Evolutionary conservation across 495 filamentous ascomycete species (phyloP).

Genomic region (Penicillium crystallinum): DNA sequence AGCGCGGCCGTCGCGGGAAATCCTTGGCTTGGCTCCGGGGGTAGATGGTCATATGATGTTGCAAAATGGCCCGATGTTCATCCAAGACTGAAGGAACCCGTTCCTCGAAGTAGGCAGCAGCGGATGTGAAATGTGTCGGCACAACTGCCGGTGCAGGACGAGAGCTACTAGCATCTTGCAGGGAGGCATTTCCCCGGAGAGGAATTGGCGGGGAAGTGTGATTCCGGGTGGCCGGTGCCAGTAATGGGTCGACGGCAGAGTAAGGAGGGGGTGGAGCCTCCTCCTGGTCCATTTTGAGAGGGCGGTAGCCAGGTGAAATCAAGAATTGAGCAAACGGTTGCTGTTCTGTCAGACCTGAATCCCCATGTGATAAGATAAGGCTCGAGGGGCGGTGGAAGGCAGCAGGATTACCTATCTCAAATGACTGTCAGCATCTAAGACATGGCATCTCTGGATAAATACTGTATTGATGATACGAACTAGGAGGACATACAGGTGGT

Average conservation of each 20-base stretch:
- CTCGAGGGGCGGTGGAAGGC: constrained; percentile 13
- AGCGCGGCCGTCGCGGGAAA: constrained; percentile 42
- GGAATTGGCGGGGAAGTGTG: constrained; percentile 11
- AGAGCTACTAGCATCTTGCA: constrained; percentile 16
- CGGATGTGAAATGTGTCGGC: constrained; percentile 39
- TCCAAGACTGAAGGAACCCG: constrained; percentile 28
- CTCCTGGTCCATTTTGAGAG: constrained; percentile 33
- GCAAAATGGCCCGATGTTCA: constrained; percentile 21
- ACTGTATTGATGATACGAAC: neutral
- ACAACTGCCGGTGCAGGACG: constrained; percentile 8
- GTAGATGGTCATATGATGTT: constrained; percentile 42
- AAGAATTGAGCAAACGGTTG: neutral
- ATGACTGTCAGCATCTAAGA: neutral
- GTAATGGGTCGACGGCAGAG: constrained; percentile 40
- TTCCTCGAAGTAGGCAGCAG: constrained; percentile 42
- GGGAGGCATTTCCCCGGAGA: constrained; percentile 16
- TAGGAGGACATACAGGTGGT: too few species aligned
- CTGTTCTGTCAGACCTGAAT: constrained; percentile 16
- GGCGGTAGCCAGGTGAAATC: neutral
- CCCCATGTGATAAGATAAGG: constrained; percentile 22
- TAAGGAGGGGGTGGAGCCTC: constrained; percentile 45
- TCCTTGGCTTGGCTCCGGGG: constrained; percentile 43
- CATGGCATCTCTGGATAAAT: neutral
- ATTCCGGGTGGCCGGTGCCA: constrained; percentile 19
- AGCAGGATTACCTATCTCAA: constrained; percentile 15